Base-by-base conservation (phyloP, 208 protist species). In the Crithidia bombi region DNA sequence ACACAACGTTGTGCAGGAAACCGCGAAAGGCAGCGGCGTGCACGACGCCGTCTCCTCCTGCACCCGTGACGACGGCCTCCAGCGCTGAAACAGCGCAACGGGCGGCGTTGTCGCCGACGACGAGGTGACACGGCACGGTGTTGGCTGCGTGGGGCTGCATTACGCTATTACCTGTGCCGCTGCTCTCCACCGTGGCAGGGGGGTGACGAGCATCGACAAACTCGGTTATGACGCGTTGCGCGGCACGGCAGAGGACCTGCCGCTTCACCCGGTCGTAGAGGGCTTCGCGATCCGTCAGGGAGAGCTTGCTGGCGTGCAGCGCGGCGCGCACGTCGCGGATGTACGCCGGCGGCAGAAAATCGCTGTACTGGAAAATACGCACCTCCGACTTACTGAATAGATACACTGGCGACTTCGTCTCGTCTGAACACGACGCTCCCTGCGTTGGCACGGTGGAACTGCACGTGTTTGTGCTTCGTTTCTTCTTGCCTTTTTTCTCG, bases 51-150 rank as follows among this genome's bases (percentile, higher is more conserved):
- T 82, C 75, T 10, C 87, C 78, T 5, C 72, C 59, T 2, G 70
- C 71, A 10, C 86, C 86, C n/a, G 64, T 75, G 21, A 95, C 82
- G 11, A 92, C 47, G n/a, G 73, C 82, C 30, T 83, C 75, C 9
- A 95, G 73, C 30, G 87, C 81, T 0, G 73, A 59, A 0, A 79
- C 59, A 33, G 77, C 78, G 61, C 79, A 83, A 19, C 73, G 73
- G 1, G 85, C 78, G 0, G 84, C 87, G 67, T 88, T 87, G 47
- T 89, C 86, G 23, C 84, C 91, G 1, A 80, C 54, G n/a, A 90
- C 38, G 5, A 93, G 36, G 49, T 90, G 85, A 26, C 52, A 47
- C 83, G n/a, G n/a, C 75, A 84, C 55, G 47, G 9, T 17, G 47
- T 10, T n/a, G n/a, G n/a, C n/a, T n/a, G n/a, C n/a, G n/a, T n/a